Base-by-base conservation (phyloP, 345 rosid species). In the Gossypioides kirkii region DNA sequence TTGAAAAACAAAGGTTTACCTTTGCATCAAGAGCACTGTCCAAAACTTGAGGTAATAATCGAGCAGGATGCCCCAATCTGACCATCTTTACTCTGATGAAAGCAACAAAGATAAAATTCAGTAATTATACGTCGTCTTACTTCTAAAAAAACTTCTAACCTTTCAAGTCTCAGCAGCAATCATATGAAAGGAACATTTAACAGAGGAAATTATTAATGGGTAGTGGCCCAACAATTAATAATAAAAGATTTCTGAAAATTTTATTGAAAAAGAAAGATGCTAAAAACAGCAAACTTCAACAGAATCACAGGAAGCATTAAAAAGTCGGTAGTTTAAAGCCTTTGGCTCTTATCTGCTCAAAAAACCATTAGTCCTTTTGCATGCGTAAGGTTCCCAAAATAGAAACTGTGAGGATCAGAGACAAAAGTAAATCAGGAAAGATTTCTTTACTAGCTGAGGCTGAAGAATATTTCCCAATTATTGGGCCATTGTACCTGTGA, bases 41-140 rank as follows among this genome's bases (percentile, higher is more conserved):
- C 83, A 95, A 55, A 61, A 92, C 97, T 80, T 95, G 99, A 73
- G 98, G 99, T 70, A 92, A 84, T 53, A 95, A 85, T 62, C 98
- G 88, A 25, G 98, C 99, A 76, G 98, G 99, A 78, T 95, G 99
- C 66, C 99, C 98, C 70, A 95, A 68, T 75, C 99, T 87, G 81
- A 95, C 99, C 85, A 91, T 62, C 87, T 91, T 95, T 43, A 92
- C 92, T 73, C 86, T 91, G 74, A 65, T 28, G 55, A 52, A 25
- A 67, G 67, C 72, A 63, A 1, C 20, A 63, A 41, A 69, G 46
- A 72, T 32, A 65, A 64, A 42, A 67, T 14, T n/a, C 8, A 65
- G 66, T 50, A 32, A 50, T 72, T 8, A 59, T 17, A 74, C 10
- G 26, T 59, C 18, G 61, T 54, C 60, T 26, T 23, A 58, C 12